phyloP scores from a whole-genome alignment of 192 early-diverging fungal species.

The Helicostylum pulchrum region DNA sequence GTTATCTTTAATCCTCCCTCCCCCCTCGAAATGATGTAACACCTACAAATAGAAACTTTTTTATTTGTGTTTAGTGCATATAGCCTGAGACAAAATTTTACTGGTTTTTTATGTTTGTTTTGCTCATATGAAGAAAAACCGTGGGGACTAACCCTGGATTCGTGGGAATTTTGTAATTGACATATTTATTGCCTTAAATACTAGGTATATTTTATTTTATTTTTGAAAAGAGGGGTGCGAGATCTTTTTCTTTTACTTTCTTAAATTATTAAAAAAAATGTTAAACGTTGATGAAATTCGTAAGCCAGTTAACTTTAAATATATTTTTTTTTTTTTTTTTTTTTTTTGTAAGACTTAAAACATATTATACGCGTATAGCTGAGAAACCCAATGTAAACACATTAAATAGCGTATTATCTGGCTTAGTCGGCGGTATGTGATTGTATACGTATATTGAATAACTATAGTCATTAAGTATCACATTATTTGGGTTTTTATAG shows the following conservation, averaged over 20 bases:
- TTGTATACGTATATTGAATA: neutral
- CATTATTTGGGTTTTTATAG: constrained; percentile 21
- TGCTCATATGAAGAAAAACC: neutral
- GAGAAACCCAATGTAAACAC: constrained; percentile 20
- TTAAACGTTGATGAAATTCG: constrained; percentile 38
- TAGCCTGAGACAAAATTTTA: too few relatives aligned
- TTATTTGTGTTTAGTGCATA: too few relatives aligned
- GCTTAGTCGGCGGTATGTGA: constrained; percentile 28
- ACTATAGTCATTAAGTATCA: neutral
- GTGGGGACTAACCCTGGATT: constrained; percentile 4
- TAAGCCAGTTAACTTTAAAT: constrained; percentile 8
- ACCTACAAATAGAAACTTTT: too few relatives aligned
- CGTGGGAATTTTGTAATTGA: constrained; percentile 16
- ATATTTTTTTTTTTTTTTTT: neutral
- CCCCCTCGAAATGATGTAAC: too few relatives aligned
- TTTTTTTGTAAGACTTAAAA: neutral
- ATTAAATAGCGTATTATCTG: constrained; percentile 25
- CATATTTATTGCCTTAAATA: neutral
- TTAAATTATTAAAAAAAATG: constrained; percentile 12
- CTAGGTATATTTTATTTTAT: neutral
- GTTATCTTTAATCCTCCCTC: too few relatives aligned
- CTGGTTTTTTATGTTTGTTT: too few relatives aligned
- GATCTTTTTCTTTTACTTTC: neutral
- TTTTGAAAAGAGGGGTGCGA: neutral
- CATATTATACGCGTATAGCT: constrained; percentile 14